Evolutionary conservation across 1,139 yeast species (phyloP).

Genomic region (Hemisphaericaspora xylanilytica): DNA sequence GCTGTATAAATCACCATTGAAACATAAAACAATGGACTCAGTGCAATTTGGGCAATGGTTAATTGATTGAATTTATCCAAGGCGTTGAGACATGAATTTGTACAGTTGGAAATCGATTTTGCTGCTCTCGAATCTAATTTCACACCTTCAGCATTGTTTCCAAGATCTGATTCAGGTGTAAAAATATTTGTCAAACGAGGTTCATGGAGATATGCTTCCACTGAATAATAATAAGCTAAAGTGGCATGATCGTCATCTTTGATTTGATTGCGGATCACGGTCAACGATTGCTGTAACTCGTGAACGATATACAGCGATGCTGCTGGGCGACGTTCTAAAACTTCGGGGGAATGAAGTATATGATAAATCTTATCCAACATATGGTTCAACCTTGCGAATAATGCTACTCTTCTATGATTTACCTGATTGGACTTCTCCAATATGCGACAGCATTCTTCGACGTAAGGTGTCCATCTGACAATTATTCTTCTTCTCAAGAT

Average conservation of each 20-base stretch:
- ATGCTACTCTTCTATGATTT: constrained; percentile 44
- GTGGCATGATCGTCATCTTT: constrained; percentile 38
- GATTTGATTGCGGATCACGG: constrained; percentile 35
- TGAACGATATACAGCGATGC: constrained; percentile 33
- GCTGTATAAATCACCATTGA: constrained; percentile 68
- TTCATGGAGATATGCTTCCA: constrained; percentile 75
- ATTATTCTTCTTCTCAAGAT: constrained; percentile 52
- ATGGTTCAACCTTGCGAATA: constrained; percentile 58
- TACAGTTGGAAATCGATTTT: constrained; percentile 48
- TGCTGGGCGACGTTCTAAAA: constrained; percentile 21
- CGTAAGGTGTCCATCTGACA: constrained; percentile 58
- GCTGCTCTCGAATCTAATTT: constrained; percentile 30
- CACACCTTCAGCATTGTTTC: constrained; percentile 10
- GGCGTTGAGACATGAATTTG: constrained; percentile 54
- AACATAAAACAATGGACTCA: constrained; percentile 60
- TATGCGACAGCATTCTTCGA: constrained; percentile 58
- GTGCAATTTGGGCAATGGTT: constrained; percentile 44
- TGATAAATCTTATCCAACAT: constrained; percentile 63
- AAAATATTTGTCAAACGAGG: constrained; percentile 42
- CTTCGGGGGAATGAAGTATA: constrained; percentile 42
- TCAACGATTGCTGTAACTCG: constrained; percentile 45
- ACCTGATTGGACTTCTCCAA: constrained; percentile 39
- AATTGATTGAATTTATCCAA: constrained; percentile 48
- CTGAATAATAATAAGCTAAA: constrained; percentile 56
- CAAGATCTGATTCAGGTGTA: constrained; percentile 8